A percentile compares a stretch with the other conserved stretches of the same genome.
Evolutionary conservation across 495 filamentous ascomycete genomes (phyloP).

Genomic region (Cairneyella variabilis): DNA sequence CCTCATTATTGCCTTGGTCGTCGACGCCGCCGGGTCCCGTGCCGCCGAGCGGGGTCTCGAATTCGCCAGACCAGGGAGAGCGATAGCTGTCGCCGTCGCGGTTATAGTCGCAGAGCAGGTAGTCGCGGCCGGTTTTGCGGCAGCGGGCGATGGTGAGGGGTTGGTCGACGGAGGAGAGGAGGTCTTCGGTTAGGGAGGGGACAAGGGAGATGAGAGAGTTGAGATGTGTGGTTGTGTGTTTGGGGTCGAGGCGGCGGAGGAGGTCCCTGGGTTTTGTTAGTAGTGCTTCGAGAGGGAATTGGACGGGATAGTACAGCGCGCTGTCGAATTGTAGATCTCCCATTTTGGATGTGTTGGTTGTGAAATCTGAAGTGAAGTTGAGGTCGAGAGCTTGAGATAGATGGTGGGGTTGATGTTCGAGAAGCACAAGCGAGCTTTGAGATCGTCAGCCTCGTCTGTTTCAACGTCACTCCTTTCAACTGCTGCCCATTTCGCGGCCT

Average conservation of each 20-base stretch:
- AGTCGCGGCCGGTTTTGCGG: conserved; percentile 84
- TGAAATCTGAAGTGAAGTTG: background rate
- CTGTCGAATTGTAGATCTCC: conserved; percentile 60
- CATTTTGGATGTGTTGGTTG: conserved; percentile 18
- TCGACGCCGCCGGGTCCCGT: conserved; percentile 49
- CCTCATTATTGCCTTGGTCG: conserved; percentile 40
- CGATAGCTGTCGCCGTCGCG: conserved; percentile 96
- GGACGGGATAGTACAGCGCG: conserved; percentile 61
- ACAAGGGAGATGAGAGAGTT: conserved; percentile 78
- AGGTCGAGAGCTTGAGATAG: background rate
- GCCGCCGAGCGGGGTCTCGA: conserved; percentile 71
- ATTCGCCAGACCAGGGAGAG: conserved; percentile 97
- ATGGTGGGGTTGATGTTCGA: conserved; percentile 18
- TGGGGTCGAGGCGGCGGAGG: conserved; percentile 94
- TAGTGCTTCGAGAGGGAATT: background rate
- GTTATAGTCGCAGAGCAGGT: conserved; percentile 99
- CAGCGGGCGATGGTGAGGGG: conserved; percentile 85
- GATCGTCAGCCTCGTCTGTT: conserved; percentile 1
- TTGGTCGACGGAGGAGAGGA: conserved; percentile 95
- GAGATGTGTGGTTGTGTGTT: conserved; percentile 81
- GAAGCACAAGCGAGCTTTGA: conserved; percentile 10
- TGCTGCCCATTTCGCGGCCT: too few species aligned
- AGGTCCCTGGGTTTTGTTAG: conserved; percentile 67
- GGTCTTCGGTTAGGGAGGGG: conserved; percentile 92
- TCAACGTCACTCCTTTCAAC: too few species aligned